These are phyloP conservation scores for Metschnikowia koreensis DNA, from an alignment of 805 yeast species.

Conservation along the genomic window DNA sequence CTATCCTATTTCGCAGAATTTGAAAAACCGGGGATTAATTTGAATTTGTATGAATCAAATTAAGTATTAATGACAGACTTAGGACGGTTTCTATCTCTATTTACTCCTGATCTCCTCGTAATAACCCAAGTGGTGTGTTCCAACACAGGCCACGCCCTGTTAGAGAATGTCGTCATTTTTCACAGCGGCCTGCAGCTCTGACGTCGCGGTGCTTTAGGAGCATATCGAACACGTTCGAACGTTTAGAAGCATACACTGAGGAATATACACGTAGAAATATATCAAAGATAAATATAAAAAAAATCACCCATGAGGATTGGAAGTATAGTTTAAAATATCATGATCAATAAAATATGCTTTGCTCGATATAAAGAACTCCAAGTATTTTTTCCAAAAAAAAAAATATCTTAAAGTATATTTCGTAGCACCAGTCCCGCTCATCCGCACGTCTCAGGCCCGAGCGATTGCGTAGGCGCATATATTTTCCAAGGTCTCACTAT, in stretches of 20 bases:
- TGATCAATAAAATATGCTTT: background rate
- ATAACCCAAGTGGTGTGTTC: background rate
- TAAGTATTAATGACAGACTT: too few relatives aligned
- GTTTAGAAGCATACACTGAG: background rate
- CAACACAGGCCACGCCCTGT: background rate
- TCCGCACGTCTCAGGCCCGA: conserved; percentile 11
- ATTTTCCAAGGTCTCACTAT: conserved; percentile 4
- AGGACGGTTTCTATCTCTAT: background rate
- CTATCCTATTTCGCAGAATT: too few relatives aligned
- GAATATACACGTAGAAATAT: background rate
- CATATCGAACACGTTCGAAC: conserved; percentile 3
- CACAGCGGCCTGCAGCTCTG: conserved; percentile 5
- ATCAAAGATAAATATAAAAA: background rate
- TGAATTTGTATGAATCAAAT: too few relatives aligned
- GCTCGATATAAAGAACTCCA: too few relatives aligned
- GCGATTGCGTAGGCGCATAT: conserved; percentile 11
- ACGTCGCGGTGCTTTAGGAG: conserved; percentile 7
- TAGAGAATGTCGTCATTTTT: conserved; percentile 9
- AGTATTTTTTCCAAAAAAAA: too few relatives aligned
- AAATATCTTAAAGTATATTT: too few relatives aligned
- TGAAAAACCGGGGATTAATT: too few relatives aligned
- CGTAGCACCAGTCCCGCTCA: background rate
- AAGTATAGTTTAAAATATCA: background rate
- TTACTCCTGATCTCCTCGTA: background rate
- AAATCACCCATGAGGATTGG: background rate